These are phyloP conservation scores for Spongospora subterranea DNA, from an alignment of 208 protist species.

Conservation along the genomic window DNA sequence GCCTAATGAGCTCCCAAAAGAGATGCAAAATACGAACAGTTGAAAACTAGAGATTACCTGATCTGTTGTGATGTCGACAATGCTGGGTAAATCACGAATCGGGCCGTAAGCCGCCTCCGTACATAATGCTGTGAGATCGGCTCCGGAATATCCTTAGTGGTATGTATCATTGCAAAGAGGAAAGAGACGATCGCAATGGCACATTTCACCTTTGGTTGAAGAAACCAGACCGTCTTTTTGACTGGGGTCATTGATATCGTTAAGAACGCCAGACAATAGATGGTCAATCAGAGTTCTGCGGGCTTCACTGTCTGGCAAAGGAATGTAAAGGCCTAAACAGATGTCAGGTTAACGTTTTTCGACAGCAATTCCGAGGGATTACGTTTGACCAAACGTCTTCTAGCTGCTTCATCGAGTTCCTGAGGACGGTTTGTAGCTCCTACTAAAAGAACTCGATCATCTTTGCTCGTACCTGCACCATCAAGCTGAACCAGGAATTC, in stretches of 20 bases:
- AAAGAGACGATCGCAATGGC: neutral
- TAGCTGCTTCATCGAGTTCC: conserved; percentile 89
- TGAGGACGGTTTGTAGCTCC: conserved; percentile 87
- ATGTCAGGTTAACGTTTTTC: neutral
- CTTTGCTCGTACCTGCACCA: conserved; percentile 70
- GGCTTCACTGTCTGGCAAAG: conserved; percentile 81
- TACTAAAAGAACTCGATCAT: conserved; percentile 73
- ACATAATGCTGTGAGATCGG: conserved; percentile 79
- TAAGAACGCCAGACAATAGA: conserved; percentile 67
- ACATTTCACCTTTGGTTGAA: neutral
- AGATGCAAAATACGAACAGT: neutral
- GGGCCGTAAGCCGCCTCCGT: conserved; percentile 82
- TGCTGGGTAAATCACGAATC: conserved; percentile 71
- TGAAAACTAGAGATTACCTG: neutral
- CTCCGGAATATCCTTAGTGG: conserved; percentile 76
- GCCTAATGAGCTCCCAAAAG: neutral
- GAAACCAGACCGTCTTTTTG: neutral
- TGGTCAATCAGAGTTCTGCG: conserved; percentile 71
- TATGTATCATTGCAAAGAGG: neutral
- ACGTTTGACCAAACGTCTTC: conserved; percentile 75
- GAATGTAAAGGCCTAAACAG: conserved; percentile 83
- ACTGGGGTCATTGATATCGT: neutral
- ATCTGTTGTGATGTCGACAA: neutral
- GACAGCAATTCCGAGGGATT: conserved; percentile 62
- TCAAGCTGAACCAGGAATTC: conserved; percentile 91